These are phyloP conservation scores for Ceratocystis cubensis DNA, from an alignment of 2,329 filamentous ascomycete species.

Conservation along the genomic window DNA sequence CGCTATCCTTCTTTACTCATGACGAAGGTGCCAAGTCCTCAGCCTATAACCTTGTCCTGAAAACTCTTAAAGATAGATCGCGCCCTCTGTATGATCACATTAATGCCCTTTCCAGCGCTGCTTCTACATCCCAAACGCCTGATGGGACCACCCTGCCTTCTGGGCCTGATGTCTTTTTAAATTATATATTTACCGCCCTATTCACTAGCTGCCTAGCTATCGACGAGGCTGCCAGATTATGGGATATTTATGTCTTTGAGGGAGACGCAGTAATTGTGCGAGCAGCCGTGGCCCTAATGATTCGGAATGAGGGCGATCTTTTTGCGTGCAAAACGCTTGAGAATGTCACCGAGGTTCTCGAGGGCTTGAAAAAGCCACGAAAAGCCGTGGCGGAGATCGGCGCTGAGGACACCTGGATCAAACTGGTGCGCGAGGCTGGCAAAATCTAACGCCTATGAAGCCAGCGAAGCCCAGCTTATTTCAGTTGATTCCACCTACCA, in stretches of 20 bases:
- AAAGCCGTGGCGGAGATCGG: constrained; percentile 32
- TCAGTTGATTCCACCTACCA: not conserved
- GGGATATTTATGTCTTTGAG: constrained; percentile 76
- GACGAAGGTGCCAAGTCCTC: constrained; percentile 57
- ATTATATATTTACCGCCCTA: constrained; percentile 48
- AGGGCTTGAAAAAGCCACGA: constrained; percentile 27
- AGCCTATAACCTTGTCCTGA: constrained; percentile 56
- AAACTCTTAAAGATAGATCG: constrained; percentile 53
- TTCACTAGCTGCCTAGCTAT: constrained; percentile 53
- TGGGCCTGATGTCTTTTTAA: constrained; percentile 42
- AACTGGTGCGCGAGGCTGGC: constrained; percentile 31
- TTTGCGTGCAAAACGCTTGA: constrained; percentile 35
- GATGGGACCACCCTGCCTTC: not conserved
- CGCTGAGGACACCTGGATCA: constrained; percentile 39
- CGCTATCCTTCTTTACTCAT: constrained; percentile 60
- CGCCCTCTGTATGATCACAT: constrained; percentile 53
- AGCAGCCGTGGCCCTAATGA: constrained; percentile 55
- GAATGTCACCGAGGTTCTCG: constrained; percentile 34
- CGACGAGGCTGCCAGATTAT: constrained; percentile 59
- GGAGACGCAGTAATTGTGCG: constrained; percentile 60
- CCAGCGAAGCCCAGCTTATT: not conserved
- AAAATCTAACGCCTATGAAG: constrained; percentile 25
- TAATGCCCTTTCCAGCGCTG: constrained; percentile 24
- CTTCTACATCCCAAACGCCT: not conserved
- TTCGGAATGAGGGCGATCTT: constrained; percentile 40